Conservation (phyloP, 2,329 filamentous ascomycete species). For the Ilyonectria mors-panacis region DNA sequence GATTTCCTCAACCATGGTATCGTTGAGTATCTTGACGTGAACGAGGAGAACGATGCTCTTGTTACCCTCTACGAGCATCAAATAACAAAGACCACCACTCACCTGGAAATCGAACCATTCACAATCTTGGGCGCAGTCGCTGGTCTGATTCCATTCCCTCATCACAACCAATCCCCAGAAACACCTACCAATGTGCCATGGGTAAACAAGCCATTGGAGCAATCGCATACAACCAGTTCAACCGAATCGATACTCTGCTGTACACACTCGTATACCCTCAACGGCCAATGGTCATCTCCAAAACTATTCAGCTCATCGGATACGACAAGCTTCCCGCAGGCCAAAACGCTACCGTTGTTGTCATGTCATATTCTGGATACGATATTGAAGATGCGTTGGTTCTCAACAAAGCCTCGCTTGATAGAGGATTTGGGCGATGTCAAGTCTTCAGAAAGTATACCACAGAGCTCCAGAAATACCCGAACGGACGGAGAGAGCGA, state of each 20-base stretch:
- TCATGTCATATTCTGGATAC: constrained; percentile 99
- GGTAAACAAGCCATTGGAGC: constrained; percentile 99
- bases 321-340: constrained; percentile 98
- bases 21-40: constrained; percentile 97
- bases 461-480: constrained; percentile 88
- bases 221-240: constrained; percentile 98
- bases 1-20: constrained; percentile 92
- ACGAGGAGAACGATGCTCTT: constrained; percentile 97
- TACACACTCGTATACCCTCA: constrained; percentile 99
- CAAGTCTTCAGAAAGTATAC: constrained; percentile 98
- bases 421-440: constrained; percentile 95
- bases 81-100: constrained; percentile 87
- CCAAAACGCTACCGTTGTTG: constrained; percentile 96
- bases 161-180: constrained; percentile 98
- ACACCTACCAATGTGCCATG: constrained; percentile 99
- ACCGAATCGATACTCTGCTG: constrained; percentile 94
- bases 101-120: constrained; percentile 98
- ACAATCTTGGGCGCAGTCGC: constrained; percentile 96
- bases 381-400: constrained; percentile 99
- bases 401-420: constrained; percentile 94
- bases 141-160: constrained; percentile 95
- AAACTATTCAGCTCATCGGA: constrained; percentile 95
- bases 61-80: constrained; percentile 92
- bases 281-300: constrained; percentile 96
- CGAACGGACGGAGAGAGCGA: constrained; percentile 81